Evolutionary conservation across 2,329 filamentous ascomycete genomes (phyloP).

Genomic region (Ophiostoma himal-ulmi): DNA sequence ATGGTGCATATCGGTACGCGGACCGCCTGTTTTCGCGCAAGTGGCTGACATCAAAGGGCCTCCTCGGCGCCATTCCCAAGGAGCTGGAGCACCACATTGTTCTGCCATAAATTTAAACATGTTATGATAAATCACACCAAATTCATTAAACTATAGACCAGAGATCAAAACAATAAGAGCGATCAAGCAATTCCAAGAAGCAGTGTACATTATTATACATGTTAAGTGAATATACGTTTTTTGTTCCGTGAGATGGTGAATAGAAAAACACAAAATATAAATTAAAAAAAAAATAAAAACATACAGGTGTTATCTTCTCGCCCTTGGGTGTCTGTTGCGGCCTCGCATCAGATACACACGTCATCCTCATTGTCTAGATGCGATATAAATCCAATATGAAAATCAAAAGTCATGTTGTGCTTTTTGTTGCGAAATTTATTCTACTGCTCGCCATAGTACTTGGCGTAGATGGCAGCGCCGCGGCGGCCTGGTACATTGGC

Average conservation of each 20-base stretch:
- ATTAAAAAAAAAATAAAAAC: neutral
- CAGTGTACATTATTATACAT: neutral
- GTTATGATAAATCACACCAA: neutral
- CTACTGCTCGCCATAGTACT: conserved; percentile 30
- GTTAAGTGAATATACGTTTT: neutral
- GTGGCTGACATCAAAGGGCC: conserved; percentile 82
- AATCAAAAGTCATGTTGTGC: neutral
- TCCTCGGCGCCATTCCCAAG: conserved; percentile 74
- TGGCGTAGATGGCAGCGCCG: conserved; percentile 31
- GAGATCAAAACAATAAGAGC: neutral
- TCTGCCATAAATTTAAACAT: conserved; percentile 51
- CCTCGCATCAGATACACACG: neutral
- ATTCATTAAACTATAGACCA: neutral
- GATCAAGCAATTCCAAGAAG: neutral
- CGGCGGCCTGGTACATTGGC: conserved; percentile 22
- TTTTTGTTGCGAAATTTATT: neutral
- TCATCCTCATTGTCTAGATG: neutral
- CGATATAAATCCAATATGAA: neutral
- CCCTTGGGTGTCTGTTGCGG: neutral
- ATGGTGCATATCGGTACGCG: conserved; percentile 96
- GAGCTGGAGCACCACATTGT: conserved; percentile 92
- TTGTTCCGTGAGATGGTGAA: conserved; percentile 4
- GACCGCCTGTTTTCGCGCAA: conserved; percentile 86
- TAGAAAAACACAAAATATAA: neutral
- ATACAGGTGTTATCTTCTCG: neutral